Percentiles rank a stretch among this genome's conserved stretches.
Evolutionary conservation across 495 filamentous ascomycete genomes (phyloP).

Genomic region (Darksidea phi): DNA sequence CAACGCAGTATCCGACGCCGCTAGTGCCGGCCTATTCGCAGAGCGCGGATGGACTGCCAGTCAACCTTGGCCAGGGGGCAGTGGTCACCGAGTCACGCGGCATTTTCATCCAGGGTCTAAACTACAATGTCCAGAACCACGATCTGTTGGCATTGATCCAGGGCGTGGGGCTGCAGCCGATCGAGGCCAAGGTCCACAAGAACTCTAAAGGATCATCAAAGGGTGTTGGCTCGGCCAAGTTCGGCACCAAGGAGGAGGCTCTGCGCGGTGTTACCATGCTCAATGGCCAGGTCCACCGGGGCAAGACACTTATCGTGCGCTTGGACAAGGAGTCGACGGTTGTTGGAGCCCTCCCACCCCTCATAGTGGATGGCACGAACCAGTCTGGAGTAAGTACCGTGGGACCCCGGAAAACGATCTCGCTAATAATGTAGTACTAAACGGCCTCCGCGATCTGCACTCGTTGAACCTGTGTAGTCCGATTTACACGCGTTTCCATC

Average conservation of each 20-base stretch:
- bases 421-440: too few relatives aligned
- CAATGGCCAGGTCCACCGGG: conserved; percentile 26
- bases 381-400: too few relatives aligned
- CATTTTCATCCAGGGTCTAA: conserved; percentile 40
- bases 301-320: conserved; percentile 35
- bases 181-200: conserved; percentile 30
- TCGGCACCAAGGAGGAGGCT: conserved; percentile 32
- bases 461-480: too few relatives aligned
- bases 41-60: conserved; percentile 30
- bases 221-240: conserved; percentile 37
- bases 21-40: conserved; percentile 28
- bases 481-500: too few relatives aligned
- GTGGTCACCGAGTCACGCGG: conserved; percentile 38
- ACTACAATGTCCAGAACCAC: conserved; percentile 19
- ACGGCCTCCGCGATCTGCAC: too few relatives aligned
- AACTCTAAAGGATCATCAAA: conserved; percentile 32
- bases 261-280: conserved; percentile 30
- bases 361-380: conserved; percentile 29
- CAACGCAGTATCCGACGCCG: neutral
- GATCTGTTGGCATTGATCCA: conserved; percentile 36
- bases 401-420: too few relatives aligned
- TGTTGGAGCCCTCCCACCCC: conserved; percentile 32
- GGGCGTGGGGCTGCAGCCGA: conserved; percentile 15
- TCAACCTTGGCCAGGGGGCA: conserved; percentile 36
- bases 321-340: conserved; percentile 38